Conservation (phyloP, 371 early-diverging fungal species). For the Mycotypha africana region DNA sequence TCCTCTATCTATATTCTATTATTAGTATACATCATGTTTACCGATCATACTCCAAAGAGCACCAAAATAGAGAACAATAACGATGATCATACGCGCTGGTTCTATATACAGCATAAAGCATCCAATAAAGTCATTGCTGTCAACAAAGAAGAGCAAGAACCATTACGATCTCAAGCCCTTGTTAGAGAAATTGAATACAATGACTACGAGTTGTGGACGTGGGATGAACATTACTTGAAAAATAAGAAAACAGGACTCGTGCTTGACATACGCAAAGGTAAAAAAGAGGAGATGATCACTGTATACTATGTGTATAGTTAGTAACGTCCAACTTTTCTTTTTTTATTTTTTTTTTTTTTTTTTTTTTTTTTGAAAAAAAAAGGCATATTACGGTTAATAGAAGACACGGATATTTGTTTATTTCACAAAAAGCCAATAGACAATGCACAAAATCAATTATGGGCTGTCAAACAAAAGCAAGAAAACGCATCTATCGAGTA, state of each 20-base stretch:
- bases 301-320: no score
- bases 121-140: background rate
- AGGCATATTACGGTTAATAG: slow-evolving; percentile 29
- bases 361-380: no score
- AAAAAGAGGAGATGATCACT: no score
- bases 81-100: no score
- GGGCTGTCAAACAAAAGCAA: slow-evolving; percentile 26
- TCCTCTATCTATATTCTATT: no score
- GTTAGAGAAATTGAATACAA: background rate
- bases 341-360: background rate
- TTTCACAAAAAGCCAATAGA: slow-evolving; percentile 16
- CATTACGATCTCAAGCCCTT: background rate
- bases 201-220: slow-evolving; percentile 22
- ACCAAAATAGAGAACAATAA: no score
- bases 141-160: no score
- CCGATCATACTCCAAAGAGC: no score
- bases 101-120: background rate
- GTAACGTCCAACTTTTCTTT: background rate
- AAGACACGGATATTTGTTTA: slow-evolving; percentile 37
- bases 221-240: slow-evolving; percentile 25
- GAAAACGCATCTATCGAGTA: no score
- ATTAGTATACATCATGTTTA: no score
- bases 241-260: slow-evolving; percentile 31
- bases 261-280: slow-evolving; percentile 38
- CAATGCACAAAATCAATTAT: slow-evolving; percentile 29